Base-by-base conservation (phyloP, 2,329 filamentous ascomycete genomes). In the Fusarium sp. region DNA sequence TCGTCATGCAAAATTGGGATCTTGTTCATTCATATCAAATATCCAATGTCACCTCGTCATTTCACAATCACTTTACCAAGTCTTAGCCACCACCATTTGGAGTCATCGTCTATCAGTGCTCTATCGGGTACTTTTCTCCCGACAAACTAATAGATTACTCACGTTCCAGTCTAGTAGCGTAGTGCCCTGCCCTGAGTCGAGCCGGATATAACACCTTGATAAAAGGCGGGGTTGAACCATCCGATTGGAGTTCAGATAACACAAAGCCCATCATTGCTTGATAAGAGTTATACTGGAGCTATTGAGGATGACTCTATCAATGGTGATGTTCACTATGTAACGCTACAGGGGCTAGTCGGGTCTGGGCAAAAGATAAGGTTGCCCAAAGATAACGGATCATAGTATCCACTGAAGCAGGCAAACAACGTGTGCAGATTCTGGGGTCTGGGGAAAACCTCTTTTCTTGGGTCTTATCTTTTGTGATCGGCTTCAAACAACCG, bases 101-200 rank as follows among this genome's bases (percentile, higher is more conserved):
- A 50, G 48, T 37, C 20, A 26, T 6, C 17, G 32, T 37, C 48
- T 26, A 50, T 50, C 48, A 50, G 48, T 37, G 8, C 20, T 50
- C 48, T 32, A 50, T 50, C 48, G 48, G 48, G 32, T 50, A 50
- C 48, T 50, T 50, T 50, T 50, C 48, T 50, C 48, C 48, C 48
- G 48, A 50, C 30, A 30, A 30, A 11, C 10, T 30, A 30, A 30
- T 30, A 30, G 46, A 23, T 33, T 49, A 49, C 30, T 49, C 46
- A 49, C 20, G 32, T 37, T 12, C 32, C 48, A 50, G 48, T 50
- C 48, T 32, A 37, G 48, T 50, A 12, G 32, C 20, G 48, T 8
- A 3, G 48, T 50, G 30, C 2, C 20, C 48, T 50, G 30, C 2
- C 20, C 48, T 50, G 32, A 37, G 32, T 50, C 48, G 48, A 6